A percentile compares a stretch with the other conserved stretches of the same genome.
Evolutionary conservation across 192 early-diverging fungal genomes (phyloP).

Genomic region (Coemansia sp.): DNA sequence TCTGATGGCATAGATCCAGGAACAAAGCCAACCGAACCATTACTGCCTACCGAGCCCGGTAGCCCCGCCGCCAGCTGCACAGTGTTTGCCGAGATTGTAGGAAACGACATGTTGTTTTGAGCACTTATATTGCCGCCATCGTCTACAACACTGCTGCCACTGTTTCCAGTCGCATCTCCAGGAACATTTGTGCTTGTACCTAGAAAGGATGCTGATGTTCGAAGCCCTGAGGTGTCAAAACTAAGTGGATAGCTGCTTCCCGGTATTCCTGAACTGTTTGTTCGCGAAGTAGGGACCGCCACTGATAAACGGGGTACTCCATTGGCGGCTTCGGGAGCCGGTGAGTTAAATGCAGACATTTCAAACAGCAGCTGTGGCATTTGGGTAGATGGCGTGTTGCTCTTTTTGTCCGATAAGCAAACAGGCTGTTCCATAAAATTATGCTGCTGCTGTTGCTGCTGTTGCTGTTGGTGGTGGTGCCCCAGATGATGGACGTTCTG

Average conservation of each 20-base stretch:
- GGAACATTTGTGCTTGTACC: not conserved
- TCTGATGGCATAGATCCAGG: constrained; percentile 10
- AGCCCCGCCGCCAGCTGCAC: constrained; percentile 1
- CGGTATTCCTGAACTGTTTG: not conserved
- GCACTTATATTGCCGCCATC: not conserved
- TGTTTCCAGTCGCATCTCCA: not conserved
- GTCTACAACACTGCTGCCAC: constrained; percentile 2
- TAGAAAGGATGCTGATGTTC: not conserved
- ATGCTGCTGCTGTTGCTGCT: constrained; percentile 10
- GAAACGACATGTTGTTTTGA: not conserved
- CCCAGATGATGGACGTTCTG: constrained; percentile 2
- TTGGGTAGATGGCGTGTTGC: not conserved
- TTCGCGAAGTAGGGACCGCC: not conserved
- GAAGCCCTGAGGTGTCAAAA: not conserved
- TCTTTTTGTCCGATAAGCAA: constrained; percentile 4
- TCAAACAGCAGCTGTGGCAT: constrained; percentile 23
- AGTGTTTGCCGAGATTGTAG: not conserved
- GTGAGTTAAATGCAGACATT: constrained; percentile 12
- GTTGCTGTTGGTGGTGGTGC: constrained; percentile 5
- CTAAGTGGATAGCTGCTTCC: constrained; percentile 3
- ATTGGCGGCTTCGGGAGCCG: constrained; percentile 1
- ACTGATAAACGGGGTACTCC: not conserved
- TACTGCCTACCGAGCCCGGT: constrained; percentile 5
- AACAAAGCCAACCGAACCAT: constrained; percentile 12
- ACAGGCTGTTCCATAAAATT: not conserved